Percentiles rank a stretch among this genome's conserved stretches.
These are phyloP conservation scores for Colletotrichum sp. DNA, from an alignment of 2,329 filamentous ascomycete genomes.

Conservation along the genomic window DNA sequence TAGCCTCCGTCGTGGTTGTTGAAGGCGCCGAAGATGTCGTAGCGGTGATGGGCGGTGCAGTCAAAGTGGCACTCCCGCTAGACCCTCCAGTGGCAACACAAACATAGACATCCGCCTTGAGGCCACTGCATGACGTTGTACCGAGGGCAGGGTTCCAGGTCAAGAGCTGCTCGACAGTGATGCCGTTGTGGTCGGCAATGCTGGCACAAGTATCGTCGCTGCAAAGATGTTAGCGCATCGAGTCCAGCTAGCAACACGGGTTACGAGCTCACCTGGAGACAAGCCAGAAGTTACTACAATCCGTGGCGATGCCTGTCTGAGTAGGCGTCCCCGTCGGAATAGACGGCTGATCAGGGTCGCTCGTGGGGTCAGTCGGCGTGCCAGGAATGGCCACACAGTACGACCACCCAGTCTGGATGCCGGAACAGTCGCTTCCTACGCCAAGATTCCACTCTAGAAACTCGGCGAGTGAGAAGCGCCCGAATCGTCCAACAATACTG, in stretches of 20 bases:
- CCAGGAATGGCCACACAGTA: not conserved
- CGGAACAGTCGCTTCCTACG: not conserved
- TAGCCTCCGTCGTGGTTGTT: not conserved
- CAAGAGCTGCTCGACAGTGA: not conserved
- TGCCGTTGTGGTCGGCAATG: not conserved
- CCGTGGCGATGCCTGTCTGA: not conserved
- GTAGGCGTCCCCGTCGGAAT: not conserved
- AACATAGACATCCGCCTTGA: not conserved
- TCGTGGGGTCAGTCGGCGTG: not conserved
- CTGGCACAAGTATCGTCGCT: not conserved
- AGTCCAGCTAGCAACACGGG: not conserved
- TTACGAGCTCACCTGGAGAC: not conserved
- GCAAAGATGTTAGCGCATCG: not conserved
- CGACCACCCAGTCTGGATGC: not conserved
- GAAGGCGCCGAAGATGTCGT: not conserved
- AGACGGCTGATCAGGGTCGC: not conserved
- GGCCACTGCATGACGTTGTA: not conserved
- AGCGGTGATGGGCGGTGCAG: not conserved
- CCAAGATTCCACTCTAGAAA: not conserved
- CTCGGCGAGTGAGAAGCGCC: not conserved
- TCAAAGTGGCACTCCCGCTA: not conserved
- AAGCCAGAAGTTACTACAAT: not conserved
- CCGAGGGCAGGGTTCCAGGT: not conserved
- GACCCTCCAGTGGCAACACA: not conserved
- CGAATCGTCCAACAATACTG: not conserved